Evolutionary conservation across 352 stramenopile species (phyloP).

Genomic region (Globisporangium heterothallicum): DNA sequence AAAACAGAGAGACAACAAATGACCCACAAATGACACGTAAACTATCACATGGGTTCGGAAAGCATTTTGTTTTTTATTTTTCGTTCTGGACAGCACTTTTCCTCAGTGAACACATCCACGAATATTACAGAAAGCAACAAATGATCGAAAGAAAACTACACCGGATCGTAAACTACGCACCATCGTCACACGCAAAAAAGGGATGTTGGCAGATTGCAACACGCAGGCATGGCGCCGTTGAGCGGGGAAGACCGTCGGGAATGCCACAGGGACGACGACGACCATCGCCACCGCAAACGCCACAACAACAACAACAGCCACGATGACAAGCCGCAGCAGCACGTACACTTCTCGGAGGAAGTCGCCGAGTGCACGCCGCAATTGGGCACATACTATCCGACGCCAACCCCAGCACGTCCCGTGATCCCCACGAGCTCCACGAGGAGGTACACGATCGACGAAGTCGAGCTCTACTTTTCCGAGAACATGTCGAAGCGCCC

Average conservation of each 20-base stretch:
- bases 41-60: neutral
- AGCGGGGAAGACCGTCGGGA: conserved; percentile 4
- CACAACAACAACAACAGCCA: neutral
- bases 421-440: conserved; percentile 44
- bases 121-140: neutral
- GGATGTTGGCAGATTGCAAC: neutral
- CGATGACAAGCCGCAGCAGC: conserved; percentile 10
- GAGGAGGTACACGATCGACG: conserved; percentile 50
- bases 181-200: too few species aligned
- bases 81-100: too few species aligned
- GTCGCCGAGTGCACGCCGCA: conserved; percentile 25
- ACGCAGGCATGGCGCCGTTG: conserved; percentile 4
- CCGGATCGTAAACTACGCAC: neutral
- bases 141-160: neutral
- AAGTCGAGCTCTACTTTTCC: conserved; percentile 62
- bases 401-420: conserved; percentile 20
- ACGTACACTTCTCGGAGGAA: conserved; percentile 52
- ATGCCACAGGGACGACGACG: neutral
- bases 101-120: too few species aligned
- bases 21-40: too few species aligned
- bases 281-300: neutral
- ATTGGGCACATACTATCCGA: conserved; percentile 43
- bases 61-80: too few species aligned
- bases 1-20: neutral
- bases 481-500: conserved; percentile 34